Conservation (phyloP, 257 asterid genomes). For the Solanum appendiculatum region DNA sequence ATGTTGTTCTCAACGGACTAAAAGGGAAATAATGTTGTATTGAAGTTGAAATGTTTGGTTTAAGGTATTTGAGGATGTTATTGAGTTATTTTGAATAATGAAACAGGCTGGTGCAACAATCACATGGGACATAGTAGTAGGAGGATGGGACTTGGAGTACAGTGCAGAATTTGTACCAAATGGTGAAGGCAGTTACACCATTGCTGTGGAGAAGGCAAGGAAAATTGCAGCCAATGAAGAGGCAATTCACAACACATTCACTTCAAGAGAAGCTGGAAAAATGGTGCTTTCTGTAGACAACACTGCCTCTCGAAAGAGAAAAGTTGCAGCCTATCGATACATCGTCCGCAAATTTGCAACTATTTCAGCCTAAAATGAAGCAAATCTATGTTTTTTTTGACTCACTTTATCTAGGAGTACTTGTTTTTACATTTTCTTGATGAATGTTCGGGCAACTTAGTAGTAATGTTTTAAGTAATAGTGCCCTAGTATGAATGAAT, state of each 20-base stretch:
- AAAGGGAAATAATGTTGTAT: neutral
- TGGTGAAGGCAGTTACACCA: slow-evolving; percentile 53
- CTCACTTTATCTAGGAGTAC: neutral
- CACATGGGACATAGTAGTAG: slow-evolving; percentile 83
- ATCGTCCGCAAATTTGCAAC: slow-evolving; percentile 42
- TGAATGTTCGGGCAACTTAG: neutral
- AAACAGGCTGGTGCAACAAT: slow-evolving; percentile 55
- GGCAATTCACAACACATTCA: slow-evolving; percentile 55
- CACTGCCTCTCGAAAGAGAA: slow-evolving; percentile 51
- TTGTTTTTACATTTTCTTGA: neutral
- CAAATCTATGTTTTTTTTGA: neutral
- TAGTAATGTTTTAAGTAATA: neutral
- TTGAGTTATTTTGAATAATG: neutral
- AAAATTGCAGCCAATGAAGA: slow-evolving; percentile 39
- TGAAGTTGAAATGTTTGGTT: neutral
- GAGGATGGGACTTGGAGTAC: slow-evolving; percentile 89
- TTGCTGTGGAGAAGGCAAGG: slow-evolving; percentile 77
- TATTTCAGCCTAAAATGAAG: neutral
- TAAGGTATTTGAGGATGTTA: neutral
- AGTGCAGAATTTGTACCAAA: slow-evolving; percentile 64
- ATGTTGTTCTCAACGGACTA: neutral
- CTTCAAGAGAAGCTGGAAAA: slow-evolving; percentile 59
- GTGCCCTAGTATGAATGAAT: neutral
- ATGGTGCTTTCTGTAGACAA: slow-evolving; percentile 75
- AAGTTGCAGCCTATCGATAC: slow-evolving; percentile 85